These are phyloP conservation scores for Trichophyton benhamiae DNA, from an alignment of 2,329 filamentous ascomycete genomes.

Conservation along the genomic window DNA sequence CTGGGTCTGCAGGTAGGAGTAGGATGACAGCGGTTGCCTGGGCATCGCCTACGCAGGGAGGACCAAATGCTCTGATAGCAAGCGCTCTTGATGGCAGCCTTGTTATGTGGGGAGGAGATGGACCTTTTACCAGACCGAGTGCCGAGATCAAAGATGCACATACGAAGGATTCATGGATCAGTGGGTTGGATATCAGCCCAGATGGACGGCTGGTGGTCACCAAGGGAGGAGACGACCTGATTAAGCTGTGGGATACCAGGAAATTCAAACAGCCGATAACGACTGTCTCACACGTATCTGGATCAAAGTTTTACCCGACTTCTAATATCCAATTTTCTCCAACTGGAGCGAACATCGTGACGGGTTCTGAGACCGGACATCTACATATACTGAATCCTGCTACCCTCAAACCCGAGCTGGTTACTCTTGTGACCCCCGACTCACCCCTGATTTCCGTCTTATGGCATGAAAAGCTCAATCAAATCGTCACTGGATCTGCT, in stretches of 20 bases:
- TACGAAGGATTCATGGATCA: slow-evolving; percentile 72
- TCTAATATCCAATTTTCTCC: slow-evolving; percentile 85
- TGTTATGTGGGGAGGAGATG: slow-evolving; percentile 83
- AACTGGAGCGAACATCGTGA: slow-evolving; percentile 70
- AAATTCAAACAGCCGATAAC: slow-evolving; percentile 89
- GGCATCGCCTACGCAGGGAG: slow-evolving; percentile 65
- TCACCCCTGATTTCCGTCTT: slow-evolving; percentile 70
- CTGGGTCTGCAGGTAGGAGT: slow-evolving; percentile 76
- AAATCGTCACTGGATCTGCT: slow-evolving; percentile 86
- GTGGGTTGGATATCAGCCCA: slow-evolving; percentile 76
- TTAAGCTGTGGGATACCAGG: slow-evolving; percentile 93
- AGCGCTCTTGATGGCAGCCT: slow-evolving; percentile 81
- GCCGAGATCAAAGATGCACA: slow-evolving; percentile 80
- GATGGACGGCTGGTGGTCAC: slow-evolving; percentile 88
- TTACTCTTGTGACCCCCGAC: slow-evolving; percentile 78
- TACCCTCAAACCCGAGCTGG: slow-evolving; percentile 70
- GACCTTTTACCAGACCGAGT: slow-evolving; percentile 67
- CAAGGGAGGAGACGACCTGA: slow-evolving; percentile 76
- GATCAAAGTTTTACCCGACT: slow-evolving; percentile 69
- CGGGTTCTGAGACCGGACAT: slow-evolving; percentile 72
- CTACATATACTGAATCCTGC: slow-evolving; percentile 90
- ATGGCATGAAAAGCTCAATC: slow-evolving; percentile 92
- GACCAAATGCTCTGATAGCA: slow-evolving; percentile 63
- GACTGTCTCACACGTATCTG: slow-evolving; percentile 65
- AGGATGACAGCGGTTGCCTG: slow-evolving; percentile 90